Percentiles rank a stretch among this genome's conserved stretches.
Evolutionary conservation across 768 basidiomycete genomes (phyloP).

Genomic region (Psilocybe sp.): DNA sequence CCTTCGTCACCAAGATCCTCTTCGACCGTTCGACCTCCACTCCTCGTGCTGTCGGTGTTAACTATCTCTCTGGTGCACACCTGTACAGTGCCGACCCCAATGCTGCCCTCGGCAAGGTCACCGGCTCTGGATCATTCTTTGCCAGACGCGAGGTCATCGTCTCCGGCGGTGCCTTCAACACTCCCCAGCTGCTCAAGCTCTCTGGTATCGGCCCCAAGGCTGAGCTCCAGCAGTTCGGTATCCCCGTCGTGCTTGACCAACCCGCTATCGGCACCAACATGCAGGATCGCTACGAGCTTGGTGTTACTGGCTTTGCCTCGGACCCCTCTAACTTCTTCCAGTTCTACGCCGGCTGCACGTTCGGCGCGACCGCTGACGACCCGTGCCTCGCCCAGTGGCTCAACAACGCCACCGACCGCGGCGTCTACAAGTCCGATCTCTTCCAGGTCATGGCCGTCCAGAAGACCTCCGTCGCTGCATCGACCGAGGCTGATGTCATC

Average conservation of each 20-base stretch:
- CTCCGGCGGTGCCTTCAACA: constrained; percentile 44
- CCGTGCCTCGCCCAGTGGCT: constrained; percentile 5
- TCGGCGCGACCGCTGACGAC: constrained; percentile 1
- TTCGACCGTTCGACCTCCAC: constrained; percentile 47
- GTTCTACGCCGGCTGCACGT: background rate
- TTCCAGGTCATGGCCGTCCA: constrained; percentile 1
- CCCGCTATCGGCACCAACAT: constrained; percentile 58
- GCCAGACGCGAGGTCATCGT: constrained; percentile 59
- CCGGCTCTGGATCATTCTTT: constrained; percentile 34
- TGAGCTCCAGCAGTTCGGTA: constrained; percentile 38
- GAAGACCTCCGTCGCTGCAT: background rate
- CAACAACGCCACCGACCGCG: background rate
- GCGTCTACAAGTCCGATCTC: background rate
- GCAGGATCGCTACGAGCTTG: constrained; percentile 32
- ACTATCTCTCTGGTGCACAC: constrained; percentile 24
- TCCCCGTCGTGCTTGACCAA: constrained; percentile 38
- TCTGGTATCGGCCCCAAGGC: constrained; percentile 54
- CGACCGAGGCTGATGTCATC: constrained; percentile 1
- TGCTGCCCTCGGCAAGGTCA: constrained; percentile 1
- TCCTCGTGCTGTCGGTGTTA: constrained; percentile 29
- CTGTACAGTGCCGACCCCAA: constrained; percentile 1
- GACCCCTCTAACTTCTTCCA: background rate
- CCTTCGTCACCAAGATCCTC: constrained; percentile 53
- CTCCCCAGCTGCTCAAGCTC: constrained; percentile 48
- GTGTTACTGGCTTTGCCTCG: background rate